A percentile compares a stretch with the other conserved stretches of the same genome.
Conservation (phyloP, 2,329 filamentous ascomycete species). For the Capronia coronata region DNA sequence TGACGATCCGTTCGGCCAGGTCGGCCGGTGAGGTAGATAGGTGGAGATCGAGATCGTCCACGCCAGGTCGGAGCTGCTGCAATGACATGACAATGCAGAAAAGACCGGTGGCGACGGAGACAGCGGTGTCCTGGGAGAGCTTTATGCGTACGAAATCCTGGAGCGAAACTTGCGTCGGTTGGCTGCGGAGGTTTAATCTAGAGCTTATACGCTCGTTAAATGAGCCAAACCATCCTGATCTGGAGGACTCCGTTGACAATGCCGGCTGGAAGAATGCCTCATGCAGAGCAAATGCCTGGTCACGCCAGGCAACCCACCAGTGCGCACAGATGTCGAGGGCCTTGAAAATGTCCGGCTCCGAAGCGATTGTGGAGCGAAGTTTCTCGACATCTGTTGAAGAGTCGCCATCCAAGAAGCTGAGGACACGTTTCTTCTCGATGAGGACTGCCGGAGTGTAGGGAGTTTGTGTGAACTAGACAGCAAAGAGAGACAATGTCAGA, state of each 20-base stretch:
- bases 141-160: slow-evolving; percentile 23
- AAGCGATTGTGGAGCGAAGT: slow-evolving; percentile 22
- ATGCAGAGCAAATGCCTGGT: slow-evolving; percentile 22
- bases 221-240: neutral
- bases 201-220: neutral
- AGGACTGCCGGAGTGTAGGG: slow-evolving; percentile 6
- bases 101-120: slow-evolving; percentile 21
- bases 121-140: slow-evolving; percentile 12
- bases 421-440: slow-evolving; percentile 11
- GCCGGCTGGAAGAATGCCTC: neutral
- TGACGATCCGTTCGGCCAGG: slow-evolving; percentile 19
- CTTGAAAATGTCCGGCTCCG: slow-evolving; percentile 22
- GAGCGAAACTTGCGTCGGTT: slow-evolving; percentile 7
- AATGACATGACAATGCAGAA: slow-evolving; percentile 25
- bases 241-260: neutral
- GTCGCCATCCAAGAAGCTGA: slow-evolving; percentile 10
- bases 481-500: neutral
- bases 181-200: neutral
- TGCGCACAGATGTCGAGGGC: slow-evolving; percentile 21
- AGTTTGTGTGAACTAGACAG: slow-evolving; percentile 7
- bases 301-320: slow-evolving; percentile 28
- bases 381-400: slow-evolving; percentile 17
- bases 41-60: slow-evolving; percentile 21
- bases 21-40: slow-evolving; percentile 17
- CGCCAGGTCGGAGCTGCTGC: slow-evolving; percentile 18